Conservation (phyloP, 2,329 filamentous ascomycete species). For the Pseudopyricularia cyperi region DNA sequence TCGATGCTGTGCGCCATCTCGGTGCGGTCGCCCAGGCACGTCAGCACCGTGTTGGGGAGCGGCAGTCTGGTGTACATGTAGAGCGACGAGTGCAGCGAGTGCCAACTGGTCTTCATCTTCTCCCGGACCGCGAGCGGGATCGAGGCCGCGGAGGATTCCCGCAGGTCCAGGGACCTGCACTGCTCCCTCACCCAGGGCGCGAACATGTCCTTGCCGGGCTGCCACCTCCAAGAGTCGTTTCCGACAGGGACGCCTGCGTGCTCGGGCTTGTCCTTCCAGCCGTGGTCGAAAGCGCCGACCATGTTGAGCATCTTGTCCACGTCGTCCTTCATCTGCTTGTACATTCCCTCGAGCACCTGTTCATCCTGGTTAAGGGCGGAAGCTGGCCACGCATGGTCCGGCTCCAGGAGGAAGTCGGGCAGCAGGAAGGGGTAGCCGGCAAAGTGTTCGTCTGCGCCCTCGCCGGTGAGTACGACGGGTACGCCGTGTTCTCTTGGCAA, state of each 20-base stretch:
- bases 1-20: constrained; percentile 24
- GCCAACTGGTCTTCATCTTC: constrained; percentile 15
- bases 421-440: constrained; percentile 34
- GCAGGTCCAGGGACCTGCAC: neutral
- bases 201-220: constrained; percentile 1
- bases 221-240: neutral
- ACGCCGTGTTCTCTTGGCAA: constrained; percentile 29
- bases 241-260: neutral
- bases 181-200: constrained; percentile 6
- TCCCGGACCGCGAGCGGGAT: neutral
- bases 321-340: neutral
- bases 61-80: constrained; percentile 13
- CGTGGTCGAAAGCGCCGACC: neutral
- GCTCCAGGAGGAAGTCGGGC: constrained; percentile 33
- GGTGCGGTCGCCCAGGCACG: constrained; percentile 17
- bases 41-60: constrained; percentile 15
- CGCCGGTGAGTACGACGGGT: constrained; percentile 40
- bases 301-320: neutral
- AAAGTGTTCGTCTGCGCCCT: constrained; percentile 41
- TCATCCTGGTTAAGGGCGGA: constrained; percentile 11
- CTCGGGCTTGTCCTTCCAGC: neutral
- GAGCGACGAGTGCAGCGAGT: constrained; percentile 14
- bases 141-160: neutral
- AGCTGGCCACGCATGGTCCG: constrained; percentile 24
- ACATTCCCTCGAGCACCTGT: neutral